phyloP scores from a whole-genome alignment of 2,329 filamentous ascomycete species.

The Tolypocladium amazonense region DNA sequence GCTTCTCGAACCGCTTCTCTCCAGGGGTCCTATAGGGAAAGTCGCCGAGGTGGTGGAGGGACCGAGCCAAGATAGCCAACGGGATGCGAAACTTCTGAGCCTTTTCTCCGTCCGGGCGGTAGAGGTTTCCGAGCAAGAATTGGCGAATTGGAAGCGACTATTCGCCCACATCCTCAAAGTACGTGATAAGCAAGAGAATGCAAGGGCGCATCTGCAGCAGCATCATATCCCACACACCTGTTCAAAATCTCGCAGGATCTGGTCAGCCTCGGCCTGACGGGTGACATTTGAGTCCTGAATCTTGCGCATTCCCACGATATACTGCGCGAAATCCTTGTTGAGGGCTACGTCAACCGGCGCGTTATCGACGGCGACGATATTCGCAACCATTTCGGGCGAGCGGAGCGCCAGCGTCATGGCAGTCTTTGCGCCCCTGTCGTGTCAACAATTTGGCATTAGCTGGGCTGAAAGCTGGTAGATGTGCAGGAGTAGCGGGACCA shows the following conservation, averaged over 20 bases:
- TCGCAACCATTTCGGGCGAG: slow-evolving; percentile 54
- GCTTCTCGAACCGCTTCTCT: slow-evolving; percentile 60
- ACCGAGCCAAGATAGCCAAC: slow-evolving; percentile 54
- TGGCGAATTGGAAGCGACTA: slow-evolving; percentile 66
- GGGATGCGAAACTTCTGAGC: slow-evolving; percentile 70
- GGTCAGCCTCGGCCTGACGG: slow-evolving; percentile 68
- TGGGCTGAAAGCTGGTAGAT: neutral
- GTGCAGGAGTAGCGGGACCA: slow-evolving; percentile 10
- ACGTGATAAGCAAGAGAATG: neutral
- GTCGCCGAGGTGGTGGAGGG: slow-evolving; percentile 68
- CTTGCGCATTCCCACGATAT: slow-evolving; percentile 73
- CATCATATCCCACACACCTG: slow-evolving; percentile 27
- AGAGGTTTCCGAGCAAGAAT: slow-evolving; percentile 81
- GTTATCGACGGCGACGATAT: slow-evolving; percentile 82
- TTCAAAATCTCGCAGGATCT: slow-evolving; percentile 67
- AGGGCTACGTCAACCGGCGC: slow-evolving; percentile 75
- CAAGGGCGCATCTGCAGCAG: neutral
- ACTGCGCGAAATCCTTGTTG: slow-evolving; percentile 63
- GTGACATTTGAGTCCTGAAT: slow-evolving; percentile 61
- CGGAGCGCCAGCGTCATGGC: slow-evolving; percentile 79
- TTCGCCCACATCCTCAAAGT: neutral
- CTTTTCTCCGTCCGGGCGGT: slow-evolving; percentile 40
- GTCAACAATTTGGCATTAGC: neutral
- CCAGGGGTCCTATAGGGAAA: slow-evolving; percentile 76
- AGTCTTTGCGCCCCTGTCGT: slow-evolving; percentile 73